Percentiles rank a stretch among this genome's conserved stretches.
phyloP scores from a whole-genome alignment of 306 rosid species.

The Trifolium fragiferum region DNA sequence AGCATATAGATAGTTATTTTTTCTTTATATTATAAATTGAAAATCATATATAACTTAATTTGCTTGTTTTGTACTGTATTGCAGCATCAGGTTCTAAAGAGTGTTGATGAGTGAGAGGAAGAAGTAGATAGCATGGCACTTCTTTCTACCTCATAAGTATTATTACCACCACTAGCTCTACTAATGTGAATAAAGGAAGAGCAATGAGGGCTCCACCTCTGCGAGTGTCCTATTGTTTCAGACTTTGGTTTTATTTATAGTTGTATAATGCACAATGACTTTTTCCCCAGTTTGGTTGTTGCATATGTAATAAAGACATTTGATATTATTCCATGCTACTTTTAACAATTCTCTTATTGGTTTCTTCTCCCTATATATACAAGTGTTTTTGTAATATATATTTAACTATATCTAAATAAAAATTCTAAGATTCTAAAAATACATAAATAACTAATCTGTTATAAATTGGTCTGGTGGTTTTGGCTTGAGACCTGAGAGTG shows the following conservation, averaged over 20 bases:
- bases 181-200: background rate
- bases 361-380: background rate
- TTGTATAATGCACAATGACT: background rate
- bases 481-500: too few relatives aligned
- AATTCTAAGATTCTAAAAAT: too few relatives aligned
- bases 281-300: background rate
- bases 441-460: too few relatives aligned
- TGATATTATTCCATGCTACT: constrained; percentile 11
- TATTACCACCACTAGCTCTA: background rate
- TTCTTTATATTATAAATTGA: background rate
- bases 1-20: too few relatives aligned
- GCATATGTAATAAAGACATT: constrained; percentile 11
- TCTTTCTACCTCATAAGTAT: background rate
- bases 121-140: constrained; percentile 5
- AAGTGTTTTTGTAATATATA: too few relatives aligned
- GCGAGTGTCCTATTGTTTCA: background rate
- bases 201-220: background rate
- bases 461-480: too few relatives aligned
- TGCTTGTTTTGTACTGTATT: background rate
- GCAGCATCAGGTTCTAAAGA: constrained; percentile 13
- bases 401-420: too few relatives aligned
- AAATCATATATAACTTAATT: background rate
- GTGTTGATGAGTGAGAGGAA: background rate
- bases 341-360: background rate
- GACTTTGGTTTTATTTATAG: background rate